Evolutionary conservation across 2,329 filamentous ascomycete genomes (phyloP).

Genomic region (Paecilomyces formosus): DNA sequence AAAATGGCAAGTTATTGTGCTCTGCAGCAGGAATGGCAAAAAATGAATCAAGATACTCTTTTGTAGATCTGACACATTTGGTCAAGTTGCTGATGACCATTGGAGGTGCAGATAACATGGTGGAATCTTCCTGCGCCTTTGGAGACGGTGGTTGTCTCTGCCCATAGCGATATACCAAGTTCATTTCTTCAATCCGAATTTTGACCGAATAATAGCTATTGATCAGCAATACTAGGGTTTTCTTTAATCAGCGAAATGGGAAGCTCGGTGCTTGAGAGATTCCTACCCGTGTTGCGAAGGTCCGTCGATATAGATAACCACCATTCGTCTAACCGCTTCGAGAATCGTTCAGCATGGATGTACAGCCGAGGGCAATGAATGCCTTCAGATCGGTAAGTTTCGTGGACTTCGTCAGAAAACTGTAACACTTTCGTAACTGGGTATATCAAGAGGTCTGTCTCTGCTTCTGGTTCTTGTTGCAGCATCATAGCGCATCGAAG

Average conservation of each 20-base stretch:
- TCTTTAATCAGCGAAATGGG: background rate
- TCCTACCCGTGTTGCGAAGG: conserved; percentile 6
- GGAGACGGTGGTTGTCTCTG: conserved; percentile 2
- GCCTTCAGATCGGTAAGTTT: conserved; percentile 8
- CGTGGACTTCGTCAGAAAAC: conserved; percentile 11
- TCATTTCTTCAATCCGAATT: conserved; percentile 9
- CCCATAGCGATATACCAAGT: conserved; percentile 9
- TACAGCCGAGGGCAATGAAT: conserved; percentile 4
- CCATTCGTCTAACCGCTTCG: conserved; percentile 10
- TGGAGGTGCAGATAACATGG: conserved; percentile 4
- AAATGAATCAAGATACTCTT: conserved; percentile 7
- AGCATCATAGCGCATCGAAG: conserved; percentile 14
- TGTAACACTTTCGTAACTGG: conserved; percentile 13
- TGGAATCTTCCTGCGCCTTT: conserved; percentile 3
- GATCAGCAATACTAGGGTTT: conserved; percentile 6
- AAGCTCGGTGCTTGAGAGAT: background rate
- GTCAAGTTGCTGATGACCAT: conserved; percentile 7
- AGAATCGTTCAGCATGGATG: conserved; percentile 11
- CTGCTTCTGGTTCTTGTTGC: conserved; percentile 11
- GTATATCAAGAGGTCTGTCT: conserved; percentile 15
- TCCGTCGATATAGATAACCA: conserved; percentile 9
- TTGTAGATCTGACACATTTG: conserved; percentile 7
- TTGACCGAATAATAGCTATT: conserved; percentile 7
- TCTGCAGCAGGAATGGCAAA: conserved; percentile 3
- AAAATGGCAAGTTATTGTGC: conserved; percentile 6